Percentiles rank a stretch among this genome's conserved stretches.
These are phyloP conservation scores for Boletus sp. DNA, from an alignment of 1,284 basidiomycete genomes.

Conservation along the genomic window DNA sequence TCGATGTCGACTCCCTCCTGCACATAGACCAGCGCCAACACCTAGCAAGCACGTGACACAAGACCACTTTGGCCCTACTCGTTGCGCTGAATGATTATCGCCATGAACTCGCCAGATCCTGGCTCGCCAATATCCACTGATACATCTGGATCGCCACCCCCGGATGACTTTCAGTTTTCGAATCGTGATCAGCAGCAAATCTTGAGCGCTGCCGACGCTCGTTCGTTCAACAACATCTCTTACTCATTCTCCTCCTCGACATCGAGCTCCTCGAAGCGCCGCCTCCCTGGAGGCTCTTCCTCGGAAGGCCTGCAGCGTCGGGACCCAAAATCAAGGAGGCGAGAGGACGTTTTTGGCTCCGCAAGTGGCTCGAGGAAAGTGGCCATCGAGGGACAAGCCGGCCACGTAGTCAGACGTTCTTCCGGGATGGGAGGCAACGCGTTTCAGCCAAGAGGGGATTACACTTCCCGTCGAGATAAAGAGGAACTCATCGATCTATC, in stretches of 20 bases:
- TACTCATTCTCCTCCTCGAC: conserved; percentile 20
- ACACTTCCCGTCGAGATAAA: conserved; percentile 30
- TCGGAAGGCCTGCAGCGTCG: conserved; percentile 31
- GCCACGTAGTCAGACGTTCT: conserved; percentile 14
- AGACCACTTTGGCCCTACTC: not conserved
- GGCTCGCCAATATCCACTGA: conserved; percentile 34
- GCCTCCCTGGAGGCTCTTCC: conserved; percentile 37
- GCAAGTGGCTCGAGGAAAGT: conserved; percentile 22
- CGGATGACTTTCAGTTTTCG: conserved; percentile 33
- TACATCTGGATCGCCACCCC: conserved; percentile 34
- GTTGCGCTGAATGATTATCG: not conserved
- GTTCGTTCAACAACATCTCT: conserved; percentile 18
- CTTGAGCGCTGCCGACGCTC: conserved; percentile 19
- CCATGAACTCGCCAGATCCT: conserved; percentile 34
- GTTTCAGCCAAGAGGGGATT: conserved; percentile 28
- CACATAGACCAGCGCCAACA: too few species aligned
- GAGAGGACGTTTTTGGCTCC: conserved; percentile 35
- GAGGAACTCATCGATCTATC: conserved; percentile 42
- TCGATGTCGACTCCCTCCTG: too few species aligned
- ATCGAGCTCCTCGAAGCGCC: conserved; percentile 36
- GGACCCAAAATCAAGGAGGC: conserved; percentile 41
- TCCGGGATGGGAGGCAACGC: conserved; percentile 21
- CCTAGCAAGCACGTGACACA: conserved; percentile 23
- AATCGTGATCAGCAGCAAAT: conserved; percentile 31
- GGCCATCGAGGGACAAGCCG: conserved; percentile 24